phyloP scores from a whole-genome alignment of 169 alveolate genomes.

The Eimeria zaria region DNA sequence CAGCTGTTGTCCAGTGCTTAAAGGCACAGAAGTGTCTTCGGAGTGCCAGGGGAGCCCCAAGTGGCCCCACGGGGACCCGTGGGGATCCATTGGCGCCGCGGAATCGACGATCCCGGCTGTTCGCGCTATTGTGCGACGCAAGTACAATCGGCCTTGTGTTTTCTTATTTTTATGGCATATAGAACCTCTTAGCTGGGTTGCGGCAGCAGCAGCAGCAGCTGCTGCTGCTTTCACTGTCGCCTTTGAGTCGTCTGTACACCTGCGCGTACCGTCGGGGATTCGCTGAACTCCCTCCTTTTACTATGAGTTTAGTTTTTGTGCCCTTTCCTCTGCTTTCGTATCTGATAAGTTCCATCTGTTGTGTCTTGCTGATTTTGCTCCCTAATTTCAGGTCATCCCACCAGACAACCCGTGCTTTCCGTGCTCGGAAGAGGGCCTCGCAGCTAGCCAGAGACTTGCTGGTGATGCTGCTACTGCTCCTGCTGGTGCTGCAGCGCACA shows the following conservation, averaged over 20 bases:
- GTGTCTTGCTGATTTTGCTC: background rate
- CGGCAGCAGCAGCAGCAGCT: conserved; percentile 22
- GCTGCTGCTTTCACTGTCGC: background rate
- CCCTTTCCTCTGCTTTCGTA: background rate
- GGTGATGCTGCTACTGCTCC: conserved; percentile 12
- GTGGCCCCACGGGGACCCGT: conserved; percentile 31
- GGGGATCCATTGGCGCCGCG: background rate
- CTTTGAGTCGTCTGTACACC: background rate
- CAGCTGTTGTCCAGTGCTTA: background rate
- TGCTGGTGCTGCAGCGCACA: background rate
- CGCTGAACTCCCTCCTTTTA: conserved; percentile 9
- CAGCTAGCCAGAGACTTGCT: conserved; percentile 44
- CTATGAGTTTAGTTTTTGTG: background rate
- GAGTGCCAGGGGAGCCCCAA: background rate
- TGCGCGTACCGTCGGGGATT: conserved; percentile 9
- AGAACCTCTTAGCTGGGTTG: background rate
- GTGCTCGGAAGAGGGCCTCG: conserved; percentile 26
- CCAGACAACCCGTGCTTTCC: conserved; percentile 8
- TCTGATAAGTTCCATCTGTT: background rate
- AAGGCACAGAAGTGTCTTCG: background rate
- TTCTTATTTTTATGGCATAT: background rate
- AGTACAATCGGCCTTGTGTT: background rate
- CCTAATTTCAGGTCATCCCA: background rate
- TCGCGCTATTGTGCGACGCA: background rate
- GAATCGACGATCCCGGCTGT: background rate